Evolutionary conservation across 202 grass and related monocot genomes (phyloP).

Genomic region (Bolboschoenoplectus hybrid): DNA sequence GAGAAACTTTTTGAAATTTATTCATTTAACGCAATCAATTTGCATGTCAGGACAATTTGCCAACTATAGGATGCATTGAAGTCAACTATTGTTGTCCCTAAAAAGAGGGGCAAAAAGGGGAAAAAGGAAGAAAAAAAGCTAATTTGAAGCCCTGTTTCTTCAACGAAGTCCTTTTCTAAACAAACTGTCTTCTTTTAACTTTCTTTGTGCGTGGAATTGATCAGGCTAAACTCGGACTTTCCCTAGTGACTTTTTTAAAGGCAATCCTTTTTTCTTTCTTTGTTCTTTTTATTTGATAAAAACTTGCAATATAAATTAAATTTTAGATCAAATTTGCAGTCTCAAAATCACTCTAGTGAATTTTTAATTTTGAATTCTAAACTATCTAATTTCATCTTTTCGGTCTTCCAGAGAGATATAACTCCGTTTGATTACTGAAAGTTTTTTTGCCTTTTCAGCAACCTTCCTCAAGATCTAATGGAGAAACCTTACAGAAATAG

Average conservation of each 20-base stretch:
- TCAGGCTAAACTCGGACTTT: not conserved
- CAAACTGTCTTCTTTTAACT: conserved; percentile 6
- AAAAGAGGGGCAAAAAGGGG: conserved; percentile 19
- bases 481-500: too few species aligned
- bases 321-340: too few species aligned
- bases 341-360: too few species aligned
- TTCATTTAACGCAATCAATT: not conserved
- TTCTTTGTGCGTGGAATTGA: conserved; percentile 16
- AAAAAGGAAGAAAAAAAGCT: conserved; percentile 18
- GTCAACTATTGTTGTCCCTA: conserved; percentile 12
- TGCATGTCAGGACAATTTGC: not conserved
- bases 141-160: conserved; percentile 13
- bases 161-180: not conserved
- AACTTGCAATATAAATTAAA: too few species aligned
- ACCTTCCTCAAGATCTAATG: too few species aligned
- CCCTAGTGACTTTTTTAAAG: not conserved
- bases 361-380: too few species aligned
- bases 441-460: too few species aligned
- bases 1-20: not conserved
- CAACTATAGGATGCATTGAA: not conserved
- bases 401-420: too few species aligned
- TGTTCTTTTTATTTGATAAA: not conserved
- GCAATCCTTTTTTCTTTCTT: not conserved
- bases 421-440: too few species aligned
- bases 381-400: too few species aligned